Evolutionary conservation across 441 rosid genomes (phyloP).

Genomic region (Omphalea diandra): DNA sequence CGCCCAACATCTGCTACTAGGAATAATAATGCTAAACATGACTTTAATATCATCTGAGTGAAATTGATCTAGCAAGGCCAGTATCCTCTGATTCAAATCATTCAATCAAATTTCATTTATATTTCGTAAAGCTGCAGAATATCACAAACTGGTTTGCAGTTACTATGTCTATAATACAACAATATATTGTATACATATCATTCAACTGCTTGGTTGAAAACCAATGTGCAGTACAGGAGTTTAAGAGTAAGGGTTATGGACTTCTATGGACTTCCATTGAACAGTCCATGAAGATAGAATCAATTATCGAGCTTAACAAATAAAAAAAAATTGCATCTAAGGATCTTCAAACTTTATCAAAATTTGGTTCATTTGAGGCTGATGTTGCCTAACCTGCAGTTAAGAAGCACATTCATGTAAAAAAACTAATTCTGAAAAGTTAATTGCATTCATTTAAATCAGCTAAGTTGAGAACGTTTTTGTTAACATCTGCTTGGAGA

Average conservation of each 20-base stretch:
- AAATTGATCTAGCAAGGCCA: too few species aligned
- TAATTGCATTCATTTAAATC: background rate
- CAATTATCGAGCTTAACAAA: conserved; percentile 1
- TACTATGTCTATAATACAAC: background rate
- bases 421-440: background rate
- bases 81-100: background rate
- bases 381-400: conserved; percentile 74
- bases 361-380: conserved; percentile 62
- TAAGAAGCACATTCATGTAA: background rate
- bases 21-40: too few species aligned
- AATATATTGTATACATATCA: background rate
- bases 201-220: background rate
- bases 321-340: conserved; percentile 18
- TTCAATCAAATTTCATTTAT: background rate
- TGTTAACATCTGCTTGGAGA: background rate
- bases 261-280: background rate
- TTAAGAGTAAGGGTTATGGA: background rate
- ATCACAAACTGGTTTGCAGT: too few species aligned
- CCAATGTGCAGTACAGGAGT: background rate
- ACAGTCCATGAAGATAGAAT: background rate
- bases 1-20: too few species aligned
- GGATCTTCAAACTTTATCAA: conserved; percentile 61
- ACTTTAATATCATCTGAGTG: too few species aligned
- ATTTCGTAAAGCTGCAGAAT: too few species aligned
- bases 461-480: too few species aligned